Evolutionary conservation across 2,329 filamentous ascomycete genomes (phyloP), one percentile per base, ranked within the genome.

Genomic region (Keithomyces neogunnii): DNA sequence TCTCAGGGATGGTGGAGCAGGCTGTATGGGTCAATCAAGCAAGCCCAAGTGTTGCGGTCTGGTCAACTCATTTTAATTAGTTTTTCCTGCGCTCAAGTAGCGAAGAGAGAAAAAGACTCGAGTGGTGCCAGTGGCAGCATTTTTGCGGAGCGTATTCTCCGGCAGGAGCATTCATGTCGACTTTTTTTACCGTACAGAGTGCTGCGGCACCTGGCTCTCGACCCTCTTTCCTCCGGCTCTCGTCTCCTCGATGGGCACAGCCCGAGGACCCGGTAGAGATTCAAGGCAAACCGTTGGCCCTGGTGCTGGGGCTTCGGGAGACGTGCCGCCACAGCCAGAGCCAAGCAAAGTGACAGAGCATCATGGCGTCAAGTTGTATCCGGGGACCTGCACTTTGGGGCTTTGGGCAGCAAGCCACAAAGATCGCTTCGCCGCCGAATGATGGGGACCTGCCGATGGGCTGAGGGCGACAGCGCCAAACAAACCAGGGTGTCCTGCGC

Each of bases 271-370:
- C 9, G n/a, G 29, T n/a, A 8, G 26, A 39, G 32, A 38, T 48
- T 10, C 10, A 47, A 5, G 29, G 50, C 33, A 3, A 40, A 11
- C n/a, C 38, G n/a, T 40, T 38, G 45, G 36, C 32, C 31, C 32
- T 39, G 38, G 47, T 29, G 19, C 32, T 48, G 48, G 50, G 51
- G 51, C 51, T 53, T 50, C 51, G 51, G 48, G 48, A 48, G 45
- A 29, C 44, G n/a, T 33, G 38, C 45, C 45, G 50, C 42, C 42
- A 46, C 43, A 33, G 7, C 38, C 47, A 53, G 26, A 7, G 29
- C n/a, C 33, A 30, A 44, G 28, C 26, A 48, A 30, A 38, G 35
- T 46, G 6, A 40, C n/a, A 29, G 36, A 5, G 7, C 26, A 44
- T 10, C 26, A 44, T 44, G 40, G 40, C 40, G 40, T 19, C 9